Base-by-base conservation (phyloP, 1,139 yeast genomes). In the Suhomyces atakaporum region DNA sequence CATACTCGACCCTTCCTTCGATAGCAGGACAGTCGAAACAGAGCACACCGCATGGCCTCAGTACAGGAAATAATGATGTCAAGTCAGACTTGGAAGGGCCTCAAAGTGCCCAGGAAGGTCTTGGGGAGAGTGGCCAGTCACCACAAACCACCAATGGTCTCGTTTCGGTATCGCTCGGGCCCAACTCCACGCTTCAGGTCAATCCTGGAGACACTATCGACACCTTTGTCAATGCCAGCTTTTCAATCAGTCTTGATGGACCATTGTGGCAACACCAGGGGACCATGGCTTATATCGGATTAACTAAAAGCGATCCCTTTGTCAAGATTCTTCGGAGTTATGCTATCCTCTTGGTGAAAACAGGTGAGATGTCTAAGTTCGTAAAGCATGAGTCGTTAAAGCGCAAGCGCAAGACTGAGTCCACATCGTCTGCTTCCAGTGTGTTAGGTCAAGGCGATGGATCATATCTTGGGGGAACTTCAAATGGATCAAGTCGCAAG, bases 291-390 rank as follows among this genome's bases (percentile, higher is more conserved):
- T 70, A 67, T 39, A 58, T 69, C 29, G 76, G 75, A 1, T 50
- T 70, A 27, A 63, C 72, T 4, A 71, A 70, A 40, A 56, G 67
- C 40, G 77, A 71, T 43, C 66, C 70, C 5, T 71, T 64, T 43
- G 60, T 68, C 24, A 63, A 64, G 35, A 57, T 69, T 27, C 53
- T 70, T 27, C 54, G 77, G 25, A 60, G 62, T 31, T 70, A 61
- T 47, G 64, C 69, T 3, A 53, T 67, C 5, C 52, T 58, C 16
- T 50, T 70, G 8, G 58, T 69, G 38, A 53, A 56, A 36, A 51
- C 63, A 5, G 76, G 74, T 7, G 68, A 60, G 35, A 60, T 70
- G 45, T 48, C 66, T 0, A 61, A 57, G 36, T 69, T 61, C 42
- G 54, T 63, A 4, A 46, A 56, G 14, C 45, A 45, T n/a, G 60